Percentiles rank a stretch among this genome's conserved stretches.
Evolutionary conservation across 2,329 filamentous ascomycete species (phyloP).

Genomic region (Arthroderma uncinatum): DNA sequence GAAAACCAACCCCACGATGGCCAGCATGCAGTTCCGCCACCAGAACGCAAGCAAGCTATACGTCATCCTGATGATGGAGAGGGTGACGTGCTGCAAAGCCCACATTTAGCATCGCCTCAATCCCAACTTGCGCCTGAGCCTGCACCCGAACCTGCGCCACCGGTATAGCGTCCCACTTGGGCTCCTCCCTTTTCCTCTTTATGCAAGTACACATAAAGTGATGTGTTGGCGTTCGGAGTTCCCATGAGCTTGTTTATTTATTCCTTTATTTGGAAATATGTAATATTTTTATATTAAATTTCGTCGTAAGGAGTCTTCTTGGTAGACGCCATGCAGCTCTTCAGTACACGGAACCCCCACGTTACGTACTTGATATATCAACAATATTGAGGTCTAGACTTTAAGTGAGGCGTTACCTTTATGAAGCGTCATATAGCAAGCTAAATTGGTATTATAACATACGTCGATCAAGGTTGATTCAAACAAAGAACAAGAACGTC

Average conservation of each 20-base stretch:
- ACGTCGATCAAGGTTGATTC: not conserved
- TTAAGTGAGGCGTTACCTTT: not conserved
- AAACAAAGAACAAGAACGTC: not conserved
- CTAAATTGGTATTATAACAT: not conserved
- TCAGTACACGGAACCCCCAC: not conserved
- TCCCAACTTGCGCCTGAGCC: conserved; percentile 1
- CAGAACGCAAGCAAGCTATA: not conserved
- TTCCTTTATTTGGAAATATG: not conserved
- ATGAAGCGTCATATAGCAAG: not conserved
- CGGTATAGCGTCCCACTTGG: not conserved
- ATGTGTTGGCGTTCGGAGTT: not conserved
- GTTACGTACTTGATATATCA: not conserved
- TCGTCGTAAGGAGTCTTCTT: not conserved
- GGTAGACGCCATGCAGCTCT: not conserved
- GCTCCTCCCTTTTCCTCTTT: not conserved
- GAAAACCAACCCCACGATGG: conserved; percentile 4
- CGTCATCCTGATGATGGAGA: not conserved
- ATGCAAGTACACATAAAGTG: not conserved
- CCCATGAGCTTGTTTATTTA: not conserved
- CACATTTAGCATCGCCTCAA: not conserved
- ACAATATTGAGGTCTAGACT: not conserved
- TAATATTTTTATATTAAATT: not conserved
- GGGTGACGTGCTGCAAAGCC: not conserved
- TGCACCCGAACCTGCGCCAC: not conserved
- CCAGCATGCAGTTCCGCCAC: conserved; percentile 1